Percentiles rank a stretch among this genome's conserved stretches.
These are phyloP conservation scores for Vachellia pachyceras DNA, from an alignment of 306 rosid genomes.

Conservation along the genomic window DNA sequence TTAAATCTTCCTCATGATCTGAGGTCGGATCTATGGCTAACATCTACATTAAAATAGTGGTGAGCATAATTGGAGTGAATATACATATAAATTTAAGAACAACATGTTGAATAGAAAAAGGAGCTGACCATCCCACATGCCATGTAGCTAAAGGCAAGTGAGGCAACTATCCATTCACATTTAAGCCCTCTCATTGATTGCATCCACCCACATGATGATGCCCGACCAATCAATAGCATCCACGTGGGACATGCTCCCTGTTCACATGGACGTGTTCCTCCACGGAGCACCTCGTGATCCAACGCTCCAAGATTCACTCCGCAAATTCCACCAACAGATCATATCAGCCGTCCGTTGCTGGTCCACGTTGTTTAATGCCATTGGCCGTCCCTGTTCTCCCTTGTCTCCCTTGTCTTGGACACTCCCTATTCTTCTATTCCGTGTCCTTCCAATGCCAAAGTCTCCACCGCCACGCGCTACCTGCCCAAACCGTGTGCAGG, in stretches of 20 bases:
- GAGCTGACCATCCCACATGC: conserved; percentile 17
- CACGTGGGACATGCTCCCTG: conserved; percentile 47
- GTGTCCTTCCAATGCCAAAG: conserved; percentile 40
- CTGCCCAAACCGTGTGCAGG: conserved; percentile 10
- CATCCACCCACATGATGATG: conserved; percentile 52
- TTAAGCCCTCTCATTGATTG: conserved; percentile 15
- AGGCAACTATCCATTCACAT: not conserved
- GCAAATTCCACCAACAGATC: conserved; percentile 1
- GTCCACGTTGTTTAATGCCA: conserved; percentile 49
- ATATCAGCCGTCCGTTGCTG: conserved; percentile 52
- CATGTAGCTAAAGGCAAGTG: conserved; percentile 23
- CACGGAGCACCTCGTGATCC: conserved; percentile 43
- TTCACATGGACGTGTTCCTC: conserved; percentile 57
- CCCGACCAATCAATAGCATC: conserved; percentile 47
- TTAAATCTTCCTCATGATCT: not conserved
- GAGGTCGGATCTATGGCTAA: not conserved
- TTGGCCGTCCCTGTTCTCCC: conserved; percentile 45
- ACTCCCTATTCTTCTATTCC: conserved; percentile 23
- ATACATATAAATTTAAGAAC: not conserved
- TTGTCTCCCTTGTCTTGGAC: conserved; percentile 55
- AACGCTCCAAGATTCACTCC: conserved; percentile 43
- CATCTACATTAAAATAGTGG: not conserved
- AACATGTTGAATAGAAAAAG: not conserved
- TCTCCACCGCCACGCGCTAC: conserved; percentile 34
- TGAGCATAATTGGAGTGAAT: not conserved